Conservation (phyloP, 345 rosid genomes). For the Camelina sativa region DNA sequence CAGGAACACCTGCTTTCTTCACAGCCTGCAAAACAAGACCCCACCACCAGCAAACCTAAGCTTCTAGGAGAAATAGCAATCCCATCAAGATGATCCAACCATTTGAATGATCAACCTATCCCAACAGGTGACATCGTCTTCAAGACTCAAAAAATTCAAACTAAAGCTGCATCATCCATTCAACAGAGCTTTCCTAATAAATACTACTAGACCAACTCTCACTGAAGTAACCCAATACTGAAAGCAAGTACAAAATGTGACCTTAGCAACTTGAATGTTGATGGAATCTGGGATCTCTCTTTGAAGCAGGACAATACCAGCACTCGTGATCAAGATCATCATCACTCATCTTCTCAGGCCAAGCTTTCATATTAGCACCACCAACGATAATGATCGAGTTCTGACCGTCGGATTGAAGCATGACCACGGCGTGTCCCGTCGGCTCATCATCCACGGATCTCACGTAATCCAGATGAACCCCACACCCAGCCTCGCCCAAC, state of each 20-base stretch:
- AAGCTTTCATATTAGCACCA: slow-evolving; percentile 81
- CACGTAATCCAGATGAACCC: slow-evolving; percentile 66
- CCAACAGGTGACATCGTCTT: background rate
- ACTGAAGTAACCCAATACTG: background rate
- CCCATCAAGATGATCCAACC: background rate
- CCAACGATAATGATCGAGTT: slow-evolving; percentile 94
- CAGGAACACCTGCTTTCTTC: slow-evolving; percentile 75
- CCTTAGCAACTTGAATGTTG: slow-evolving; percentile 91
- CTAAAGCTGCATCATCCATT: slow-evolving; percentile 12
- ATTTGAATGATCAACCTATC: background rate
- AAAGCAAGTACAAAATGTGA: slow-evolving; percentile 20
- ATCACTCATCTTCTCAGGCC: slow-evolving; percentile 67
- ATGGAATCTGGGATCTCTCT: slow-evolving; percentile 93
- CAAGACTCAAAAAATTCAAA: background rate
- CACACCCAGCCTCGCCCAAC: slow-evolving; percentile 57
- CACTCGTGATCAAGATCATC: slow-evolving; percentile 72
- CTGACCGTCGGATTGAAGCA: slow-evolving; percentile 88
- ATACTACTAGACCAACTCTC: background rate
- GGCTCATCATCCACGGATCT: slow-evolving; percentile 54
- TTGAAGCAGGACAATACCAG: slow-evolving; percentile 89
- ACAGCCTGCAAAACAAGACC: slow-evolving; percentile 63
- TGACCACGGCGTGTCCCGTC: slow-evolving; percentile 97
- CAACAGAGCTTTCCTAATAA: background rate
- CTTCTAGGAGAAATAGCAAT: background rate
- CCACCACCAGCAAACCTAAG: slow-evolving; percentile 18